phyloP scores from a whole-genome alignment of 225 moss, liverwort and hornwort genomes.

The Rhytidiadelphus loreus region DNA sequence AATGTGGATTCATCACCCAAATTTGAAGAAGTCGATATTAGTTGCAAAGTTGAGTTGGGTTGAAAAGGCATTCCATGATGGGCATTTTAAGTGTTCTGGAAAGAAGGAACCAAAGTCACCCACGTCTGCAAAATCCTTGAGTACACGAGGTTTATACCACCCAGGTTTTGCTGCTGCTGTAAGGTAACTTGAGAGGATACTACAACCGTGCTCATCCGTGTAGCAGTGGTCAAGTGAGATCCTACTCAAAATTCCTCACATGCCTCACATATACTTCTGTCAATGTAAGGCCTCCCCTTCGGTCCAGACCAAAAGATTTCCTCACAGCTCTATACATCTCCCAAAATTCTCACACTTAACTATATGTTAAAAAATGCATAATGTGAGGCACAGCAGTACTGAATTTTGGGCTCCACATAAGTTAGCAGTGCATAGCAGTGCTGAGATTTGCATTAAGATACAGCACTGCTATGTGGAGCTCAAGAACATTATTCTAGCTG shows the following conservation, averaged over 20 bases:
- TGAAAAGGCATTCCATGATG: not conserved
- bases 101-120: not conserved
- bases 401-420: not conserved
- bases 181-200: not conserved
- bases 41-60: not conserved
- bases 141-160: not conserved
- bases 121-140: not conserved
- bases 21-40: not conserved
- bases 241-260: not conserved
- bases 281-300: not conserved
- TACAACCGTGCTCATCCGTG: not conserved
- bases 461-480: not conserved
- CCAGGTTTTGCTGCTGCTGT: too few relatives aligned
- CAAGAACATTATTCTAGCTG: not conserved
- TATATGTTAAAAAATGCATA: not conserved
- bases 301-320: not conserved
- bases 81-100: not conserved
- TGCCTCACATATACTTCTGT: not conserved
- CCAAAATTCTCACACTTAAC: fast-evolving
- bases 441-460: not conserved
- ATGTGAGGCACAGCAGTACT: not conserved
- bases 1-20: not conserved
- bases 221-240: not conserved
- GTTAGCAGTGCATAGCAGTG: not conserved
- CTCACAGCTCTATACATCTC: not conserved